A percentile compares a stretch with the other conserved stretches of the same genome.
phyloP scores from a whole-genome alignment of 2,329 filamentous ascomycete genomes.

The Saccharata proteae region DNA sequence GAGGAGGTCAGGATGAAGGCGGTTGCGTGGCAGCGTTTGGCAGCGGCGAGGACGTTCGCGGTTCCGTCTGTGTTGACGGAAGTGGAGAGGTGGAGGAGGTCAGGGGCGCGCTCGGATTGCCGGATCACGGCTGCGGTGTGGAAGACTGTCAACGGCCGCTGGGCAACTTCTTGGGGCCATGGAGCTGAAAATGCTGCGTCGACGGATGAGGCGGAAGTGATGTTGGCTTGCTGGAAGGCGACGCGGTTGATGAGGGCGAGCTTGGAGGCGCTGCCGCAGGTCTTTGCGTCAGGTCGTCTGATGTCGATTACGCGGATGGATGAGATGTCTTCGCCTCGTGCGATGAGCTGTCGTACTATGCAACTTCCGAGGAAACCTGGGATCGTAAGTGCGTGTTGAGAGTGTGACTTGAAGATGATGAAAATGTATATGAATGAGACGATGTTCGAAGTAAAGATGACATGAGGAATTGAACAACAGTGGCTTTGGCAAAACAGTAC shows the following conservation, averaged over 20 bases:
- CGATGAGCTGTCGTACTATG: constrained; percentile 42
- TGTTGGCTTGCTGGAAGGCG: constrained; percentile 37
- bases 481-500: too few species aligned
- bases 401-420: neutral
- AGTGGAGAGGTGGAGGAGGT: constrained; percentile 34
- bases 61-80: constrained; percentile 42
- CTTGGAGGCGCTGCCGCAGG: constrained; percentile 31
- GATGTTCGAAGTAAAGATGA: too few species aligned
- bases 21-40: constrained; percentile 34
- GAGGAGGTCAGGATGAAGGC: constrained; percentile 44
- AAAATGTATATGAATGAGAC: too few species aligned
- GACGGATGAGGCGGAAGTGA: constrained; percentile 35
- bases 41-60: constrained; percentile 36
- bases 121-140: constrained; percentile 46
- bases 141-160: constrained; percentile 43
- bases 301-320: constrained; percentile 45
- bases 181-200: constrained; percentile 34
- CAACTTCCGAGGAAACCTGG: constrained; percentile 44
- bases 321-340: constrained; percentile 38
- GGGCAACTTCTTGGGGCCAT: constrained; percentile 32
- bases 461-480: too few species aligned
- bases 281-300: constrained; percentile 14
- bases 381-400: neutral
- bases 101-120: constrained; percentile 35
- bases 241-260: constrained; percentile 24